Conservation (phyloP, 1,284 basidiomycete species). For the Trichosporon asahii region DNA sequence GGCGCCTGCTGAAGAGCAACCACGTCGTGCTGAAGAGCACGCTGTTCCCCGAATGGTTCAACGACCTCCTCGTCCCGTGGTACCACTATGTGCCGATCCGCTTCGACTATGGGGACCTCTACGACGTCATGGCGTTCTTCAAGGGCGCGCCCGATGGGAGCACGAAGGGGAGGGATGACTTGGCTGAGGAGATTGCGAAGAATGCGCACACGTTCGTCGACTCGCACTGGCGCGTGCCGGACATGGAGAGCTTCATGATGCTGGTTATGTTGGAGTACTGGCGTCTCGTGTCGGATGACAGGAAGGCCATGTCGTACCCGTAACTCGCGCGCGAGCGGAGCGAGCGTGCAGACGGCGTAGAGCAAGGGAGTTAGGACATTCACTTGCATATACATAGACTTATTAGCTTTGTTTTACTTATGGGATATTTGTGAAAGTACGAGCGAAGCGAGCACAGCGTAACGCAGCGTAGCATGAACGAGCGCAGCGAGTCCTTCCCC, state of each 20-base stretch:
- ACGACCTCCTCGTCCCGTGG: constrained; percentile 44
- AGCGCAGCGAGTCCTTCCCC: too few relatives aligned
- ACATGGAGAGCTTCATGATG: constrained; percentile 53
- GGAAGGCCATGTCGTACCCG: constrained; percentile 27
- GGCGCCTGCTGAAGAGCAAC: constrained; percentile 42
- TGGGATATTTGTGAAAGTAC: neutral
- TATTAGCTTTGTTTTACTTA: neutral
- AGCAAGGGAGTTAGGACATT: neutral
- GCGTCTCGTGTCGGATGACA: constrained; percentile 36
- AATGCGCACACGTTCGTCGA: constrained; percentile 47
- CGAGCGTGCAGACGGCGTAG: too few relatives aligned
- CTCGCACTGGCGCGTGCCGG: constrained; percentile 48
- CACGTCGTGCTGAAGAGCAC: constrained; percentile 48
- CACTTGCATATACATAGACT: neutral
- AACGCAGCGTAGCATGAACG: too few relatives aligned
- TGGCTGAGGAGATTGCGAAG: constrained; percentile 51
- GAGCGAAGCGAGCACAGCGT: neutral
- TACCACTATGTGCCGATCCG: constrained; percentile 50
- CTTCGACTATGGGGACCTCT: constrained; percentile 48
- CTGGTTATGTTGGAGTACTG: constrained; percentile 43
- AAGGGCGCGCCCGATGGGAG: constrained; percentile 51
- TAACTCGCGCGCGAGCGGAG: neutral
- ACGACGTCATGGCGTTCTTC: constrained; percentile 55
- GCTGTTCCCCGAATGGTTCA: constrained; percentile 42
- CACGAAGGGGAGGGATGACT: constrained; percentile 42